Percentiles rank a stretch among this genome's conserved stretches.
Conservation (phyloP, 73 alveolate species). For the Stentor roeselii region DNA sequence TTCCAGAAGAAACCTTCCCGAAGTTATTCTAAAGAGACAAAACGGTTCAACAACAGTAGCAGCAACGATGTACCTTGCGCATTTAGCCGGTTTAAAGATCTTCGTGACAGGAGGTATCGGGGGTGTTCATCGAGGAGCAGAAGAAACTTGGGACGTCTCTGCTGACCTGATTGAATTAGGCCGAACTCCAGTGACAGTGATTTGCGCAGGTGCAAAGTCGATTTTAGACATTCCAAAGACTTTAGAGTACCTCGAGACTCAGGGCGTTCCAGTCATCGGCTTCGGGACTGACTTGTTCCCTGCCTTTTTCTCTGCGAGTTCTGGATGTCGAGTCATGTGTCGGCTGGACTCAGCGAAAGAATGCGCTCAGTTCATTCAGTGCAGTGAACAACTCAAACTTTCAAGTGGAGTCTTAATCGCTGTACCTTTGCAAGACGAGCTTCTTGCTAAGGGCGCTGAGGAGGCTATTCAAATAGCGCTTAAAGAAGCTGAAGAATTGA, state of each 20-base stretch:
- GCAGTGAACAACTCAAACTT: slow-evolving; percentile 49
- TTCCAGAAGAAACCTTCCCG: slow-evolving; percentile 78
- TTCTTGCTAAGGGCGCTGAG: slow-evolving; percentile 47
- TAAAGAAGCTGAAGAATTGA: slow-evolving; percentile 61
- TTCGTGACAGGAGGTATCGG: slow-evolving; percentile 99
- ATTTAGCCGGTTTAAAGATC: slow-evolving; percentile 80
- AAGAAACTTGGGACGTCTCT: slow-evolving; percentile 75
- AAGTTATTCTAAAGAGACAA: slow-evolving; percentile 55
- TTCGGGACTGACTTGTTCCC: slow-evolving; percentile 74
- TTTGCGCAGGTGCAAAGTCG: slow-evolving; percentile 92
- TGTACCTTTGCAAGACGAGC: slow-evolving; percentile 76
- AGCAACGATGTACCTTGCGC: slow-evolving; percentile 90
- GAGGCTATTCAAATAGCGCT: slow-evolving; percentile 72
- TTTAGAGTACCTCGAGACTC: slow-evolving; percentile 48
- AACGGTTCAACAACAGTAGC: slow-evolving; percentile 97
- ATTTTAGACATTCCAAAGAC: slow-evolving; percentile 80
- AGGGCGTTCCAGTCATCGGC: slow-evolving; percentile 67
- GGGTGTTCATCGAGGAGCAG: slow-evolving; percentile 97
- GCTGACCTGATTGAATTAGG: slow-evolving; percentile 79
- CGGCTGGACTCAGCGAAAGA: slow-evolving; percentile 31
- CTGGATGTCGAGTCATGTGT: slow-evolving; percentile 21
- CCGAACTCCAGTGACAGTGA: slow-evolving; percentile 90
- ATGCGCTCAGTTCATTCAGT: slow-evolving; percentile 67
- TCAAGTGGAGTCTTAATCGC: slow-evolving; percentile 76
- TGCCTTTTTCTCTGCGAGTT: slow-evolving; percentile 64